Conservation (phyloP, 805 yeast genomes). For the Yarrowia yakushimensis region DNA sequence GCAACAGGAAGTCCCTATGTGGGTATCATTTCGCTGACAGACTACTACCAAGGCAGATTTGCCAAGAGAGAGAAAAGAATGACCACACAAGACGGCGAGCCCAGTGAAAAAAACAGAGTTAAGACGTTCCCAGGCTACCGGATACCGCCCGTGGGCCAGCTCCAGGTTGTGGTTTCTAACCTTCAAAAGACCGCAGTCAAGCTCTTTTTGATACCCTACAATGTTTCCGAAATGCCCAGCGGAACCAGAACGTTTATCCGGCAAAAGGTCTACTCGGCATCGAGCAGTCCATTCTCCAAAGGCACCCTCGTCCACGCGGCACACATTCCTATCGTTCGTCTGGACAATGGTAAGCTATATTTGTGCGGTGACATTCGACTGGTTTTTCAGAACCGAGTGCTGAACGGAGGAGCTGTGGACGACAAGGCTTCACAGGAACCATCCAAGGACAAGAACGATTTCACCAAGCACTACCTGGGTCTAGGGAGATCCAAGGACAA, state of each 20-base stretch:
- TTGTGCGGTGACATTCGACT: conserved; percentile 2
- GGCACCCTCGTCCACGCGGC: conserved; percentile 28
- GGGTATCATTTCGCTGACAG: conserved; percentile 31
- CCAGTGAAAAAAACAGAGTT: background rate
- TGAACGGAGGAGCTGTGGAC: background rate
- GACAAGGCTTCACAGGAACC: background rate
- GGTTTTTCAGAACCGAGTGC: conserved; percentile 19
- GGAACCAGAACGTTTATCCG: conserved; percentile 37
- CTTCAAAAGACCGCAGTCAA: conserved; percentile 36
- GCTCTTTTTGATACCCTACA: conserved; percentile 38
- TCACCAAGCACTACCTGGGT: conserved; percentile 15
- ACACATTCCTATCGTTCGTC: background rate
- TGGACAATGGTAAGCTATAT: conserved; percentile 9
- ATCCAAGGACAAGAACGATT: background rate
- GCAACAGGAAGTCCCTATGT: conserved; percentile 34
- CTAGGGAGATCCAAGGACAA: conserved; percentile 17
- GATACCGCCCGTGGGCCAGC: conserved; percentile 37
- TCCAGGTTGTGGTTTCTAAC: conserved; percentile 38
- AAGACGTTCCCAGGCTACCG: conserved; percentile 33
- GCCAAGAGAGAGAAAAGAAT: background rate
- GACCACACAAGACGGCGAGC: background rate
- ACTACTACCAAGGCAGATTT: conserved; percentile 1
- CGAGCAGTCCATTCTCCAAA: conserved; percentile 23
- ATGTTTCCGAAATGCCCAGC: conserved; percentile 34
- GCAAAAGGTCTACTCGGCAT: conserved; percentile 32